A percentile compares a stretch with the other conserved stretches of the same genome.
Evolutionary conservation across 768 basidiomycete genomes (phyloP).

Genomic region (Neoboletus subvelutipes): DNA sequence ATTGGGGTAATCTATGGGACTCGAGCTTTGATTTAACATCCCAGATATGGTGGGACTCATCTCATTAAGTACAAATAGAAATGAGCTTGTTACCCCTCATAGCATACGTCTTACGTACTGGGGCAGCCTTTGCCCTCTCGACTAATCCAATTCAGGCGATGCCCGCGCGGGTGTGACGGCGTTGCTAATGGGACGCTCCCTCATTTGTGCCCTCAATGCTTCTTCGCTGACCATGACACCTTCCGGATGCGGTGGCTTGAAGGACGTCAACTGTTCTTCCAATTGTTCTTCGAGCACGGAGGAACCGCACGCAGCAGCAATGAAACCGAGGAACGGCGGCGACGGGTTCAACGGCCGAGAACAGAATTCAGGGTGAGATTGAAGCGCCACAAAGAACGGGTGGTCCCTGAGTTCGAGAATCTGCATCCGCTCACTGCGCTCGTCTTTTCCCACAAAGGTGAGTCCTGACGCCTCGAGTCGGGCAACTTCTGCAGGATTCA

Average conservation of each 20-base stretch:
- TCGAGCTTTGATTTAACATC: no score
- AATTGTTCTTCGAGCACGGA: conserved; percentile 70
- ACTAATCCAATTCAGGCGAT: conserved; percentile 22
- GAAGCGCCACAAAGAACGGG: conserved; percentile 90
- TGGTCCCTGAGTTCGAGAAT: conserved; percentile 88
- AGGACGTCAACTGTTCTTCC: conserved; percentile 56
- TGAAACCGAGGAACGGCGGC: conserved; percentile 94
- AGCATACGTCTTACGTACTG: neutral
- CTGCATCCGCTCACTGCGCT: conserved; percentile 97
- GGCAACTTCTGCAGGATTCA: conserved; percentile 86
- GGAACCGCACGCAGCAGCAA: conserved; percentile 69
- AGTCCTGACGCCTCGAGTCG: conserved; percentile 71
- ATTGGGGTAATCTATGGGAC: neutral
- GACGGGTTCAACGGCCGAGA: conserved; percentile 97
- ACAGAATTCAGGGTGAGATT: conserved; percentile 99
- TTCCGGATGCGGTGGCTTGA: conserved; percentile 74
- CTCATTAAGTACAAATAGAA: neutral
- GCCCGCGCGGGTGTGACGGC: conserved; percentile 23
- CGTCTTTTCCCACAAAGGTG: conserved; percentile 84
- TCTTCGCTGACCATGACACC: conserved; percentile 73
- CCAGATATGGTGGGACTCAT: neutral
- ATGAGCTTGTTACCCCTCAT: neutral
- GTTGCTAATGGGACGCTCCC: conserved; percentile 30
- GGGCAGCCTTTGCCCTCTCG: neutral
- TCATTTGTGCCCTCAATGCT: conserved; percentile 41